Conservation (phyloP, 208 protist species). For the Trypanosoma avium region DNA sequence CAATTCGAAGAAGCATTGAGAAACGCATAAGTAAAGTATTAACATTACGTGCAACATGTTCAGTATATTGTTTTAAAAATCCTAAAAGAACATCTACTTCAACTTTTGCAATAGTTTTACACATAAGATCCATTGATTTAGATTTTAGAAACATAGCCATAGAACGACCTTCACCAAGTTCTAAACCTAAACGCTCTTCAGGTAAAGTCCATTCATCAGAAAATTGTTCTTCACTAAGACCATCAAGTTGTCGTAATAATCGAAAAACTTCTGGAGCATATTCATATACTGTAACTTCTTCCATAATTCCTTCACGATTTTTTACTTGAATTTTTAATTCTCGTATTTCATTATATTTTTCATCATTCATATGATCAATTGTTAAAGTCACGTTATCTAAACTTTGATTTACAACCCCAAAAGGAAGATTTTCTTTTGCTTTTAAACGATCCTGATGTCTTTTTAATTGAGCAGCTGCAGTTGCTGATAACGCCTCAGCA, state of each 20-base stretch:
- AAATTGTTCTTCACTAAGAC: slow-evolving; percentile 50
- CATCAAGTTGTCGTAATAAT: slow-evolving; percentile 51
- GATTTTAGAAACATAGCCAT: slow-evolving; percentile 85
- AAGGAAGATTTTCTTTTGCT: neutral
- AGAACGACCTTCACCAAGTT: slow-evolving; percentile 78
- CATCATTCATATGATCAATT: slow-evolving; percentile 22
- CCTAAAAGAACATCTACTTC: slow-evolving; percentile 68
- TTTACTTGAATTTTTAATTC: slow-evolving; percentile 26
- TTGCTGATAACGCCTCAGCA: slow-evolving; percentile 39
- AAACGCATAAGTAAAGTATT: slow-evolving; percentile 81
- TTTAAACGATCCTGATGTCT: slow-evolving; percentile 16
- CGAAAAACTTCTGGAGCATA: slow-evolving; percentile 78
- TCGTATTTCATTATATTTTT: slow-evolving; percentile 31
- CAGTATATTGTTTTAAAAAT: slow-evolving; percentile 49
- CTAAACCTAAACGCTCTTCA: slow-evolving; percentile 50
- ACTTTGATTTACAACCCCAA: slow-evolving; percentile 13
- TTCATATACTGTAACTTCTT: slow-evolving; percentile 55
- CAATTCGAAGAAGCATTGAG: slow-evolving; percentile 67
- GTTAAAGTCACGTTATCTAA: slow-evolving; percentile 14
- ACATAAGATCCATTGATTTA: slow-evolving; percentile 72
- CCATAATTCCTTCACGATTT: slow-evolving; percentile 17
- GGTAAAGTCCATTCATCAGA: slow-evolving; percentile 71
- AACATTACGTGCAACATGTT: slow-evolving; percentile 46
- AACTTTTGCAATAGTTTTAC: slow-evolving; percentile 75
- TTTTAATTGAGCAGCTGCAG: slow-evolving; percentile 27